Base-by-base conservation (phyloP, 495 filamentous ascomycete genomes). In the Neurospora sp. region DNA sequence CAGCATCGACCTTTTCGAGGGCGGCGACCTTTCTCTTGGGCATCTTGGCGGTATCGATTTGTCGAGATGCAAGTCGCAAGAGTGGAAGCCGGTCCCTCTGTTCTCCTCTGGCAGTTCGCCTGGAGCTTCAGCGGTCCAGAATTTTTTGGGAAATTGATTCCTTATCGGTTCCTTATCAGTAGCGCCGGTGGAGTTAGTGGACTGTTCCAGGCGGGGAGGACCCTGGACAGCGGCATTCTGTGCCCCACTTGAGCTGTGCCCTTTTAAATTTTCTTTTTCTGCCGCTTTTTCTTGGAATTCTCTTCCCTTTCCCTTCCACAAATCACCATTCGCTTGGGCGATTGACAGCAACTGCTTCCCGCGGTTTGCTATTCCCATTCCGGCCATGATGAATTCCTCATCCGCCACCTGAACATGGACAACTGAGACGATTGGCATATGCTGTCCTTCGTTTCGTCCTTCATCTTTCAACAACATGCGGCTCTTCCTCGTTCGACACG, bases 1-100 rank as follows among this genome's bases (percentile, higher is more conserved):
- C 94, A 39, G 93, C 94, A 77, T 98, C 94, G 76, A 96, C 90
- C 87, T 98, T 98, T 83, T 98, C 94, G 78, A 97, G 87, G 48
- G 94, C 94, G 40, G 91, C 92, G 45, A 97, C 84, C 83, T 94
- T 95, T 81, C 93, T 87, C 80, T 97, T 97, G 44, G 87, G 89
- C 90, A 93, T 94, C 70, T 77, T 84, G 78, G 72, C 75, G 70
- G 6, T 71, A n/a, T 44, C 1, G 22, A 31, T 6, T 6, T n/a
- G 69, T 70, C 44, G 69, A 65, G 53, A 65, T 65, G 53, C 53
- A 35, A 65, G 27, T 35, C 53, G 27, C 53, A 65, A 65, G 53
- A 65, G 53, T 35, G 53, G 53, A 65, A 65, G 53, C 53, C 53
- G 53, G 53, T 65, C 27, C 27, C 53, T 65, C 22, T 61, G 53